These are phyloP conservation scores for Petrea volubilis DNA, from an alignment of 257 asterid genomes.

Conservation along the genomic window DNA sequence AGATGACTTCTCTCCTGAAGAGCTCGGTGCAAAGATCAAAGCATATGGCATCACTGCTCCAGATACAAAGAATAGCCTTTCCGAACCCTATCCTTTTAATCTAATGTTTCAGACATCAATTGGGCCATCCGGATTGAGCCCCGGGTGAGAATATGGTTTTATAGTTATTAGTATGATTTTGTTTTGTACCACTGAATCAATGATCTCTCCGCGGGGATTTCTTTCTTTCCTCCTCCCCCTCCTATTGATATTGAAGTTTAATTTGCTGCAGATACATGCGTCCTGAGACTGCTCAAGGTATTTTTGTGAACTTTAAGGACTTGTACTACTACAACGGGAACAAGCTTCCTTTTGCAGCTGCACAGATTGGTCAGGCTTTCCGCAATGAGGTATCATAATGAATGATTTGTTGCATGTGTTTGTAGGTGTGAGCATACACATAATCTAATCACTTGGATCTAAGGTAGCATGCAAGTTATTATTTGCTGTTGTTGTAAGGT, in stretches of 20 bases:
- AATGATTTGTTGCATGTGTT: background rate
- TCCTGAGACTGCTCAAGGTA: slow-evolving; percentile 87
- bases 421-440: background rate
- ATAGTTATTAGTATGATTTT: background rate
- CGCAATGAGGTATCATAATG: slow-evolving; percentile 61
- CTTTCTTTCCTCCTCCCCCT: background rate
- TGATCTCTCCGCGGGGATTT: background rate
- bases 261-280: slow-evolving; percentile 67
- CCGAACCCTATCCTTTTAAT: slow-evolving; percentile 85
- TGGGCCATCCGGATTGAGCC: slow-evolving; percentile 70
- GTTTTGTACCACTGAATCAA: background rate
- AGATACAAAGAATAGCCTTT: slow-evolving; percentile 65
- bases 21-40: slow-evolving; percentile 74
- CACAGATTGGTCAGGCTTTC: slow-evolving; percentile 87
- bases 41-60: slow-evolving; percentile 78
- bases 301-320: slow-evolving; percentile 78
- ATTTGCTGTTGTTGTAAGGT: background rate
- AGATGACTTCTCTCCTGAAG: slow-evolving; percentile 68
- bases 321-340: slow-evolving; percentile 65
- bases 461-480: background rate
- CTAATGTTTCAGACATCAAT: slow-evolving; percentile 80
- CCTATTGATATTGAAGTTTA: slow-evolving; percentile 10
- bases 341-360: slow-evolving; percentile 84
- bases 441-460: background rate
- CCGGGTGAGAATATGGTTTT: slow-evolving; percentile 54